phyloP scores from a whole-genome alignment of 1,284 basidiomycete species.

The Anthracocystis setariae region DNA sequence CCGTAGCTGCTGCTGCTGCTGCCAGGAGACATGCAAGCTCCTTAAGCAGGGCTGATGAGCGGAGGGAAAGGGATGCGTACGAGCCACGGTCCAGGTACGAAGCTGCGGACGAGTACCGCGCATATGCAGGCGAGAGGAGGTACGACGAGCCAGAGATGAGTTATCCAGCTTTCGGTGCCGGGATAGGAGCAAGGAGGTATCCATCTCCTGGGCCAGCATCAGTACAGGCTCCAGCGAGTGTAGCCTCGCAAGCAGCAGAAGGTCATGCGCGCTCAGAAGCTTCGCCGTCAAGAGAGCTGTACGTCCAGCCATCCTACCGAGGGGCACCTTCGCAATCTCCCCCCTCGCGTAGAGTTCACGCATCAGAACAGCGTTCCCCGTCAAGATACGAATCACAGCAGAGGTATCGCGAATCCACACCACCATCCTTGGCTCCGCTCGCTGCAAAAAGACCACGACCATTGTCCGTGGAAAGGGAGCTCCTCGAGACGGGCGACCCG shows the following conservation, averaged over 20 bases:
- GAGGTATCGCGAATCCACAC: constrained; percentile 20
- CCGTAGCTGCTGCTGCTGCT: constrained; percentile 32
- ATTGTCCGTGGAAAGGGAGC: constrained; percentile 19
- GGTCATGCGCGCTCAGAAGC: constrained; percentile 16
- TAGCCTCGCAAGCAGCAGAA: constrained; percentile 7
- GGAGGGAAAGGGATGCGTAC: constrained; percentile 11
- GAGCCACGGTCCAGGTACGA: constrained; percentile 3
- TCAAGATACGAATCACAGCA: constrained; percentile 13
- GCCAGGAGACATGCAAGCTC: constrained; percentile 23
- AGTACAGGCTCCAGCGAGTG: not conserved
- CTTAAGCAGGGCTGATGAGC: not conserved
- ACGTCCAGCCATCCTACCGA: constrained; percentile 8
- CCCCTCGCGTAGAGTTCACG: constrained; percentile 5
- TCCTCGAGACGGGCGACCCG: constrained; percentile 21
- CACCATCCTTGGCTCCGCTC: constrained; percentile 11
- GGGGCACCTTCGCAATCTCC: constrained; percentile 16
- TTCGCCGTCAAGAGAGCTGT: constrained; percentile 17
- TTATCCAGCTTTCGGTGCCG: constrained; percentile 21
- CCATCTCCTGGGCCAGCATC: constrained; percentile 14
- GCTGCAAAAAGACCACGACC: constrained; percentile 31
- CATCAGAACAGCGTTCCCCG: constrained; percentile 22
- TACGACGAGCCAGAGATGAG: constrained; percentile 17
- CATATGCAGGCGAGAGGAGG: constrained; percentile 14
- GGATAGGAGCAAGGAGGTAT: constrained; percentile 11
- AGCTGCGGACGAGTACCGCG: constrained; percentile 1